Percentiles rank a stretch among this genome's conserved stretches.
Conservation (phyloP, 768 basidiomycete species). For the Suillus subluteus region DNA sequence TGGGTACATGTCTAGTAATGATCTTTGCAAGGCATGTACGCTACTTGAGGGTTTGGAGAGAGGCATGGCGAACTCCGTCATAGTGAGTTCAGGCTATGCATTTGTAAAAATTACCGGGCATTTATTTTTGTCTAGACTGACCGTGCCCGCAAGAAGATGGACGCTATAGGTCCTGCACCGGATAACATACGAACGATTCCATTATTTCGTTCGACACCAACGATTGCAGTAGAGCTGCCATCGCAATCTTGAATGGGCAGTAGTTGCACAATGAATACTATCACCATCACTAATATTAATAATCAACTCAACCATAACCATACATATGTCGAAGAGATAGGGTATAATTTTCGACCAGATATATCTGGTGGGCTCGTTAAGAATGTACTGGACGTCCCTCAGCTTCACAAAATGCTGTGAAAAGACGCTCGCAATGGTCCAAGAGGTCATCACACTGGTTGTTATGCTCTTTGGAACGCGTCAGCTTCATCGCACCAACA, state of each 20-base stretch:
- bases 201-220: conserved; percentile 54
- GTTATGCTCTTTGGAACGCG: conserved; percentile 54
- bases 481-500: conserved; percentile 53
- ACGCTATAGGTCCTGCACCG: conserved; percentile 59
- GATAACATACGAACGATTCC: conserved; percentile 81
- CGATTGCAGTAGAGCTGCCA: conserved; percentile 45
- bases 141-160: conserved; percentile 64
- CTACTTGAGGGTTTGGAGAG: conserved; percentile 89
- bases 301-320: background rate
- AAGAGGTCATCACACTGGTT: conserved; percentile 51
- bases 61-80: conserved; percentile 67
- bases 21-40: conserved; percentile 95
- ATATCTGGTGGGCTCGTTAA: background rate
- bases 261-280: background rate
- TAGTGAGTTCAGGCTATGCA: conserved; percentile 46
- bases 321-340: background rate
- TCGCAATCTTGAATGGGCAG: conserved; percentile 6
- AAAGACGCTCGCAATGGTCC: conserved; percentile 58
- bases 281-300: background rate
- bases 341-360: background rate
- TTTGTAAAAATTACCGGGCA: background rate
- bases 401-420: conserved; percentile 39
- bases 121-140: conserved; percentile 55
- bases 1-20: conserved; percentile 95
- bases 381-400: conserved; percentile 32